These are phyloP conservation scores for Polygonum maritimum DNA, from an alignment of 148 eudicot genomes.

Conservation along the genomic window DNA sequence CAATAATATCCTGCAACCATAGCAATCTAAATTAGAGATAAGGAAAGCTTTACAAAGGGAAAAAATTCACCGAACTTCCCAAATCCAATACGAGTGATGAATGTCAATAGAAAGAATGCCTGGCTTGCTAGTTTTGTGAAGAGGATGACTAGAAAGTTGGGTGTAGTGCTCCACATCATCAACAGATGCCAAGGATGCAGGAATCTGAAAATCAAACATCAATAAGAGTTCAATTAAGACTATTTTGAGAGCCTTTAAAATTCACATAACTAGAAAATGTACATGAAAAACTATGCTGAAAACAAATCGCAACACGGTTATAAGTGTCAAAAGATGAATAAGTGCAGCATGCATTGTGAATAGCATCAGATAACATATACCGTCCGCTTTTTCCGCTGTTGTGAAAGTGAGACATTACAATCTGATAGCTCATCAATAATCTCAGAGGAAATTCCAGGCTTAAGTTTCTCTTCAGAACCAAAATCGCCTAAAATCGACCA, in stretches of 20 bases:
- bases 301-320: background rate
- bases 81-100: constrained; percentile 38
- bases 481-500: too few relatives aligned
- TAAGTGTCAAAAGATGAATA: background rate
- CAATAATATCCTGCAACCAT: constrained; percentile 58
- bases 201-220: constrained; percentile 38
- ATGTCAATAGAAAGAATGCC: constrained; percentile 80
- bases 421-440: constrained; percentile 74
- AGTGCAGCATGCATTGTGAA: background rate
- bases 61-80: background rate
- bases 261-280: background rate
- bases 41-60: background rate
- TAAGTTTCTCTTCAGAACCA: too few relatives aligned
- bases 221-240: background rate
- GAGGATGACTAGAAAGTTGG: constrained; percentile 73
- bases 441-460: constrained; percentile 63
- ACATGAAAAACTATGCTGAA: background rate
- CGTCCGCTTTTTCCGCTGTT: constrained; percentile 80
- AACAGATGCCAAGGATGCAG: constrained; percentile 70
- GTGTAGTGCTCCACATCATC: constrained; percentile 73
- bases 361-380: constrained; percentile 23
- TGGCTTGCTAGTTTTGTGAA: constrained; percentile 87
- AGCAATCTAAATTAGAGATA: background rate
- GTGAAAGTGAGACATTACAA: constrained; percentile 82
- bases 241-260: background rate